Evolutionary conservation across 2,329 filamentous ascomycete genomes (phyloP).

Genomic region (Colletotrichum sp.): DNA sequence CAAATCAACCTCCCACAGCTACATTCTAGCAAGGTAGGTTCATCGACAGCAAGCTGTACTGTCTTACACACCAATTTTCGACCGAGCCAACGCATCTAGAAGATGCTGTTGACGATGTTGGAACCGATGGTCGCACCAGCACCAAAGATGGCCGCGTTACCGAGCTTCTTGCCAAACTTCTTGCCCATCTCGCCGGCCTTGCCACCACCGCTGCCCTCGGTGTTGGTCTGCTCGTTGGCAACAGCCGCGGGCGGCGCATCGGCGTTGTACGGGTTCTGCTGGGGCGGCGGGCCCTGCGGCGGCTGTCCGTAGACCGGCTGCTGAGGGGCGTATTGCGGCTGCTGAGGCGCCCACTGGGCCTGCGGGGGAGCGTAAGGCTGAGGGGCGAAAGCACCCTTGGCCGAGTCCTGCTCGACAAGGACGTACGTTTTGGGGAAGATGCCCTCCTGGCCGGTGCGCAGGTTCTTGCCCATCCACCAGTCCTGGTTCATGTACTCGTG

Average conservation of each 20-base stretch:
- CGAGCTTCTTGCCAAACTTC: constrained; percentile 94
- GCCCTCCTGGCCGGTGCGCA: constrained; percentile 82
- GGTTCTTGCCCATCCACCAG: constrained; percentile 93
- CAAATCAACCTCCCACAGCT: background rate
- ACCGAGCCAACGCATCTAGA: constrained; percentile 53
- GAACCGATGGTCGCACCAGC: constrained; percentile 90
- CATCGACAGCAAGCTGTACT: background rate
- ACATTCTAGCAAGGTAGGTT: background rate
- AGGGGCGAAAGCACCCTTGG: constrained; percentile 25
- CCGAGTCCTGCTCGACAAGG: constrained; percentile 68
- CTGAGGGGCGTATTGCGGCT: constrained; percentile 20
- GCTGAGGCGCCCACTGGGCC: constrained; percentile 26
- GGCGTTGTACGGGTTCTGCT: constrained; percentile 69
- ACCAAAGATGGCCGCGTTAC: constrained; percentile 84
- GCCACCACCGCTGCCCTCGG: constrained; percentile 49
- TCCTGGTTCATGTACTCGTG: constrained; percentile 95
- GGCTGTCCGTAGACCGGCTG: constrained; percentile 45
- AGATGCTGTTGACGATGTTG: constrained; percentile 90
- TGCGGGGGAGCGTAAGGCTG: constrained; percentile 25
- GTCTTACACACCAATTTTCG: background rate
- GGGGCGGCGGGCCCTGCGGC: constrained; percentile 47
- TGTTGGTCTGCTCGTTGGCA: constrained; percentile 57
- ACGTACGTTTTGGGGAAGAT: constrained; percentile 97
- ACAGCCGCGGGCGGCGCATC: constrained; percentile 79
- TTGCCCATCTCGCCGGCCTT: constrained; percentile 82